Evolutionary conservation across 129 eudicot species (phyloP).

Genomic region (Kitagawia praeruptora): DNA sequence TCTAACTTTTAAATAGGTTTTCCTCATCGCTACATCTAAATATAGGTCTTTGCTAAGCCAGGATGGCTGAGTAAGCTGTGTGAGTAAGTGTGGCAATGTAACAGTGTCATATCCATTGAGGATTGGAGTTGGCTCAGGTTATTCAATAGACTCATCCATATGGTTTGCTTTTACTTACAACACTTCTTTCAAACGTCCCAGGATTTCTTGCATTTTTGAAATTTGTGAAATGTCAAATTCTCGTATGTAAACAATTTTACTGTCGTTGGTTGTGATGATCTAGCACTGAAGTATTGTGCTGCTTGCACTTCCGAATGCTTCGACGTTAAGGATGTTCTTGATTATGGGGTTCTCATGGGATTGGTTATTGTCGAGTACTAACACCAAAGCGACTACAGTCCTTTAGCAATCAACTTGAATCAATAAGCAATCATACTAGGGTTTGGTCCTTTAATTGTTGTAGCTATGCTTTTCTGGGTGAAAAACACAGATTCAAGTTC

Average conservation of each 20-base stretch:
- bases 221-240: not conserved
- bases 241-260: not conserved
- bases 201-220: not conserved
- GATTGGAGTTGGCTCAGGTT: not conserved
- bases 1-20: no score
- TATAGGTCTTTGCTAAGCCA: no score
- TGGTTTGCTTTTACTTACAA: not conserved
- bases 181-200: not conserved
- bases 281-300: not conserved
- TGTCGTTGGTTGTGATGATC: not conserved
- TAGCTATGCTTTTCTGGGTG: not conserved
- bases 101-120: not conserved
- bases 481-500: not conserved
- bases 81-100: not conserved
- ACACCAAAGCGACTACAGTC: not conserved
- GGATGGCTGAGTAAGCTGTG: no score
- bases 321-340: not conserved
- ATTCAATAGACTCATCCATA: not conserved
- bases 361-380: not conserved
- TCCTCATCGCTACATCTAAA: no score
- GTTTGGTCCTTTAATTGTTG: not conserved
- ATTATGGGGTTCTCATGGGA: not conserved
- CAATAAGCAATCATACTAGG: not conserved
- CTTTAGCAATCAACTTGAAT: not conserved
- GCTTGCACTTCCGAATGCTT: not conserved